Percentiles rank a stretch among this genome's conserved stretches.
phyloP scores from a whole-genome alignment of 1,284 basidiomycete genomes.

The Waitea zeae region DNA sequence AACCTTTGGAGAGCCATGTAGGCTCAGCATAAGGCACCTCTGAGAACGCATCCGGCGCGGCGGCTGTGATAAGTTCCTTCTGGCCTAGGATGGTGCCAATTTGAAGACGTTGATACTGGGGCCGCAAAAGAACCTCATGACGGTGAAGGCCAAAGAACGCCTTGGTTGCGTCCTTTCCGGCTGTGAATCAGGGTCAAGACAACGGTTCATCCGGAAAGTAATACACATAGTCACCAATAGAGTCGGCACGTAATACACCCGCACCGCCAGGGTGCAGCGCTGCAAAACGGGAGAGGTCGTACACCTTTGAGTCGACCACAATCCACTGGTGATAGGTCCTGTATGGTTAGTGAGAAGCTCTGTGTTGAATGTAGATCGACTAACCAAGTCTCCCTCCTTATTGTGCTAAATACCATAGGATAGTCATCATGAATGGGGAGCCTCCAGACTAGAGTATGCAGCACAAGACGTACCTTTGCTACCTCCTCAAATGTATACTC shows the following conservation, averaged over 20 bases:
- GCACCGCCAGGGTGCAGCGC: conserved; percentile 52
- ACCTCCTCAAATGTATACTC: conserved; percentile 33
- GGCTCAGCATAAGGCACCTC: conserved; percentile 83
- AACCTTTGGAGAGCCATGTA: conserved; percentile 72
- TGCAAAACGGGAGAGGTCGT: conserved; percentile 44
- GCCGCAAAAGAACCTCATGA: conserved; percentile 68
- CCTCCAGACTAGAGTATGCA: conserved; percentile 1
- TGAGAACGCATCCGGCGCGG: conserved; percentile 49
- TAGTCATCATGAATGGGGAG: conserved; percentile 2
- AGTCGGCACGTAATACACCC: conserved; percentile 34
- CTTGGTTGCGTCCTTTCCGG: conserved; percentile 74
- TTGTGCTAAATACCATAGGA: conserved; percentile 45
- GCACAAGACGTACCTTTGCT: conserved; percentile 21
- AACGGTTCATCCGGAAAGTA: not conserved
- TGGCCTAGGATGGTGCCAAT: conserved; percentile 67
- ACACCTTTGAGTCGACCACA: conserved; percentile 49
- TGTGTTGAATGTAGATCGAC: no score
- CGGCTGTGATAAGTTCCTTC: conserved; percentile 39
- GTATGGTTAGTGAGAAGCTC: not conserved
- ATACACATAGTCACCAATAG: conserved; percentile 18
- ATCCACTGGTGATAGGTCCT: no score
- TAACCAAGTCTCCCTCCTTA: conserved; percentile 54
- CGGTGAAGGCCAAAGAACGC: conserved; percentile 87
- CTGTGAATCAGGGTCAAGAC: conserved; percentile 8
- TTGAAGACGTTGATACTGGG: conserved; percentile 69